Percentiles rank a stretch among this genome's conserved stretches.
Evolutionary conservation across 1,284 basidiomycete species (phyloP).

Genomic region (Ceratobasidium sp.): DNA sequence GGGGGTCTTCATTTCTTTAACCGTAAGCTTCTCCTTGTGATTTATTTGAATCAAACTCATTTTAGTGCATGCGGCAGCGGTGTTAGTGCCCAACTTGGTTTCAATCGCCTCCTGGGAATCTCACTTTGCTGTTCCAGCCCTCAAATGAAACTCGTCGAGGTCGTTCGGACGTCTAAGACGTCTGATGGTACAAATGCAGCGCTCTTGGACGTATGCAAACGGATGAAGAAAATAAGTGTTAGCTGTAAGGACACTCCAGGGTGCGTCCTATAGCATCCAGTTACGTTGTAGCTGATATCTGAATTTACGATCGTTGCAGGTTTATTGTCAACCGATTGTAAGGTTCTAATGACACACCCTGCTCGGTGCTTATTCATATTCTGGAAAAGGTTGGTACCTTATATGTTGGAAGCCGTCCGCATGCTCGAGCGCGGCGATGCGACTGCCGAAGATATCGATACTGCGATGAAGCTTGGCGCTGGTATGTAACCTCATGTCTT

Average conservation of each 20-base stretch:
- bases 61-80: constrained; percentile 33
- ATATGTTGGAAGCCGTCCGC: constrained; percentile 61
- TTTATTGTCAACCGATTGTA: constrained; percentile 57
- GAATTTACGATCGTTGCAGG: constrained; percentile 44
- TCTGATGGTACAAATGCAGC: constrained; percentile 56
- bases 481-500: constrained; percentile 48
- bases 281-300: not conserved
- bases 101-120: not conserved
- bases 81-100: constrained; percentile 38
- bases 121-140: constrained; percentile 45
- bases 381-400: constrained; percentile 51
- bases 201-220: constrained; percentile 57
- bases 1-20: constrained; percentile 63
- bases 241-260: constrained; percentile 62
- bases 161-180: constrained; percentile 59
- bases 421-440: constrained; percentile 65
- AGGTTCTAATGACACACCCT: not conserved
- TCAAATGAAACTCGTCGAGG: constrained; percentile 65
- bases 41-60: not conserved
- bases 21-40: constrained; percentile 47
- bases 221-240: constrained; percentile 61
- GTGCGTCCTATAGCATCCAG: constrained; percentile 42
- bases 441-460: constrained; percentile 62
- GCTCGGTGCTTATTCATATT: not conserved
- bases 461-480: constrained; percentile 65